phyloP scores from a whole-genome alignment of 2,329 filamentous ascomycete species.

The Ophiobolus disseminans region DNA sequence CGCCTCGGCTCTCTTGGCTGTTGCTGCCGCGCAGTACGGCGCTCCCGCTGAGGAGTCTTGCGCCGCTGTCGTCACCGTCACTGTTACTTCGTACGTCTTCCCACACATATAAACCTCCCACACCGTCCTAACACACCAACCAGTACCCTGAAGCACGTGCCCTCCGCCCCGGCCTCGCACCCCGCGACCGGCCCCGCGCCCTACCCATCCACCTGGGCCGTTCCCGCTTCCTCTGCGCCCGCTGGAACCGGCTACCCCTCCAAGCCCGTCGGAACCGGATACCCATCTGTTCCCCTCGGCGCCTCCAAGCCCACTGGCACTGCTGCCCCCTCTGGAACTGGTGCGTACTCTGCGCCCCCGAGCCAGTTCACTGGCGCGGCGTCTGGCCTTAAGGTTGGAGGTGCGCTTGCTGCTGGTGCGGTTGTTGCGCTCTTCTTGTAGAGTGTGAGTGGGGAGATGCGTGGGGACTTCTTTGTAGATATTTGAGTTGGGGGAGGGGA shows the following conservation, averaged over 20 bases:
- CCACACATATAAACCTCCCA: not conserved
- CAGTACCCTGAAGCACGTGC: constrained; percentile 30
- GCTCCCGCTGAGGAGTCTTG: constrained; percentile 30
- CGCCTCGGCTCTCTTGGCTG: constrained; percentile 32
- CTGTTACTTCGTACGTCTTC: constrained; percentile 38
- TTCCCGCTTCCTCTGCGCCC: constrained; percentile 20
- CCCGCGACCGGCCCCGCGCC: constrained; percentile 30
- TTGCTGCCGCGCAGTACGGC: constrained; percentile 31
- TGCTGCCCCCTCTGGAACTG: constrained; percentile 28
- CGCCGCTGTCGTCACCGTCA: constrained; percentile 30
- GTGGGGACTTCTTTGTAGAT: not conserved
- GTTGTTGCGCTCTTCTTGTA: constrained; percentile 47
- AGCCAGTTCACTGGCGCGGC: constrained; percentile 45
- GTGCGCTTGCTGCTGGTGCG: constrained; percentile 43
- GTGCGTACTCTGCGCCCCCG: constrained; percentile 26
- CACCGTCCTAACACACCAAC: constrained; percentile 4
- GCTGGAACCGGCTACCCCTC: constrained; percentile 29
- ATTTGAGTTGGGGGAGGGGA: not conserved
- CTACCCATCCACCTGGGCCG: constrained; percentile 34
- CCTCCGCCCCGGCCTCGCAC: constrained; percentile 26
- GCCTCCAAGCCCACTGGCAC: constrained; percentile 20
- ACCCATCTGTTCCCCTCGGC: not conserved
- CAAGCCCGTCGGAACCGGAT: constrained; percentile 8
- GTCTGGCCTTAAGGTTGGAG: constrained; percentile 35
- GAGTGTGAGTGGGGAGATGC: constrained; percentile 3